A percentile compares a stretch with the other conserved stretches of the same genome.
These are phyloP conservation scores for Cairneyella variabilis DNA, from an alignment of 495 filamentous ascomycete species.

Conservation along the genomic window DNA sequence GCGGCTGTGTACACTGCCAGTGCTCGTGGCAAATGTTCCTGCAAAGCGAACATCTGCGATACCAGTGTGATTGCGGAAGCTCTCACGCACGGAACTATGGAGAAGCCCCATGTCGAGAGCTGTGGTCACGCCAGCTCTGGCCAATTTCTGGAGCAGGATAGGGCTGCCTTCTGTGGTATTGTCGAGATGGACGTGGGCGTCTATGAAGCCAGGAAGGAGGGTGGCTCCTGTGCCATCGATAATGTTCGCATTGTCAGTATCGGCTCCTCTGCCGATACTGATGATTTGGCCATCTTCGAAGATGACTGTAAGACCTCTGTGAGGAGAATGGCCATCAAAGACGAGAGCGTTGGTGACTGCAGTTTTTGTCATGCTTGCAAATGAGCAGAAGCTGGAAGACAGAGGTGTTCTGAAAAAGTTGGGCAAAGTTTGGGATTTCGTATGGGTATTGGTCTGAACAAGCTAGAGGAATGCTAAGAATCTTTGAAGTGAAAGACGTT, in stretches of 20 bases:
- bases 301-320: background rate
- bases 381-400: too few species aligned
- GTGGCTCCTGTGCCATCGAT: conserved; percentile 14
- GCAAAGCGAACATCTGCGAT: conserved; percentile 6
- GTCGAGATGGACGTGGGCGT: conserved; percentile 16
- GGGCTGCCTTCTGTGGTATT: background rate
- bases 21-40: background rate
- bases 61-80: background rate
- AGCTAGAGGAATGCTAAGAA: background rate
- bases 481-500: background rate
- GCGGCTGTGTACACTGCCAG: conserved; percentile 6
- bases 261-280: background rate
- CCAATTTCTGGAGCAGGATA: background rate
- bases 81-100: background rate
- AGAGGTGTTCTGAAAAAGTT: background rate
- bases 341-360: conserved; percentile 13
- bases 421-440: background rate
- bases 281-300: conserved; percentile 10
- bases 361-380: background rate
- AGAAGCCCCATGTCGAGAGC: conserved; percentile 17
- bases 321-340: conserved; percentile 13
- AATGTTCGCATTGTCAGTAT: conserved; percentile 2
- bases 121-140: conserved; percentile 17
- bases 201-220: conserved; percentile 21
- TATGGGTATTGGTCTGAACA: background rate